phyloP scores from a whole-genome alignment of 371 early-diverging fungal species.

The Mucor racemosus region DNA sequence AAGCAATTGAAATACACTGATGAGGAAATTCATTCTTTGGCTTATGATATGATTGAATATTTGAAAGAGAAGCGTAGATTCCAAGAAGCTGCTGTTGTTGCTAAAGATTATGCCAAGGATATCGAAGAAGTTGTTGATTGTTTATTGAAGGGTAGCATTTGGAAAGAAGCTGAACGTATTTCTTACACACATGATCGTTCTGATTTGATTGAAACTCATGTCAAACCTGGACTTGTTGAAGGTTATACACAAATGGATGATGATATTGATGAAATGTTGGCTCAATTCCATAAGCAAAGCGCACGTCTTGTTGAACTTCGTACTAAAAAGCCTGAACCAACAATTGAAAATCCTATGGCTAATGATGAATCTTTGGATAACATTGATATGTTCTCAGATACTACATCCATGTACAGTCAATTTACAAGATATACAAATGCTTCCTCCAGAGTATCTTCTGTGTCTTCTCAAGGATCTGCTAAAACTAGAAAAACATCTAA shows the following conservation, averaged over 20 bases:
- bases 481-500: constrained; percentile 71
- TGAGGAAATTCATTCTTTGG: constrained; percentile 54
- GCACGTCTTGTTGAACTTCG: constrained; percentile 63
- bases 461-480: constrained; percentile 45
- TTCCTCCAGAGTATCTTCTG: constrained; percentile 60
- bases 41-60: constrained; percentile 55
- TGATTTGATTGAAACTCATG: constrained; percentile 77
- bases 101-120: constrained; percentile 71
- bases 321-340: constrained; percentile 45
- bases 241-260: constrained; percentile 67
- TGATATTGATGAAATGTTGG: constrained; percentile 74
- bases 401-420: constrained; percentile 89
- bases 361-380: constrained; percentile 75
- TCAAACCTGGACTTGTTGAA: constrained; percentile 75
- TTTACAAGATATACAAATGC: constrained; percentile 78
- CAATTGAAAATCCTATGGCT: constrained; percentile 37
- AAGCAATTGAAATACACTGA: constrained; percentile 59
- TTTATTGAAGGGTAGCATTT: constrained; percentile 68
- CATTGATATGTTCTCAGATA: constrained; percentile 93
- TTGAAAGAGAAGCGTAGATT: constrained; percentile 62
- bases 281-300: constrained; percentile 72
- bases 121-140: constrained; percentile 69
- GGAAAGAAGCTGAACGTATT: constrained; percentile 74
- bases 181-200: constrained; percentile 57
- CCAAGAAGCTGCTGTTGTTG: constrained; percentile 65